Conservation (phyloP, 257 asterid species). For the Orobanche coerulescens region DNA sequence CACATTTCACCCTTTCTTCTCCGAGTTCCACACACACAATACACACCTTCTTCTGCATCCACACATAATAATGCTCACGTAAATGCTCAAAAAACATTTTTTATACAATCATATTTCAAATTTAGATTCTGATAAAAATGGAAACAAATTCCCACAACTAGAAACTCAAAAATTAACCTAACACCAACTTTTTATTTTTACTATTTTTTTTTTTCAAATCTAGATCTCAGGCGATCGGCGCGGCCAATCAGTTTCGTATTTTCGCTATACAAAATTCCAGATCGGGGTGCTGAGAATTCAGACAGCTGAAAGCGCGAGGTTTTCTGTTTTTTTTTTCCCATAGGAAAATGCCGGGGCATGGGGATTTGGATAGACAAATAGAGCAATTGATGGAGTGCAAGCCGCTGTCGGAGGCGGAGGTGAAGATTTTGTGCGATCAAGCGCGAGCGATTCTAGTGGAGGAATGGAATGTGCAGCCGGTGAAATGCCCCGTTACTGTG, state of each 20-base stretch:
- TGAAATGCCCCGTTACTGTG: slow-evolving; percentile 91
- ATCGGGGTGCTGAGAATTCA: slow-evolving; percentile 30
- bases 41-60: slow-evolving; percentile 17
- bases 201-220: slow-evolving; percentile 17
- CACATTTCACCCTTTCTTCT: slow-evolving; percentile 28
- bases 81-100: slow-evolving; percentile 14
- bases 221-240: slow-evolving; percentile 42
- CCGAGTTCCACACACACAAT: slow-evolving; percentile 6
- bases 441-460: slow-evolving; percentile 88
- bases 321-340: neutral
- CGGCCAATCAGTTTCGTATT: slow-evolving; percentile 15
- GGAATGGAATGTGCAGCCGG: slow-evolving; percentile 98
- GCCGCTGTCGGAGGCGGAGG: slow-evolving; percentile 82
- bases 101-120: slow-evolving; percentile 19
- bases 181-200: slow-evolving; percentile 9
- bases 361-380: slow-evolving; percentile 87
- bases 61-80: neutral
- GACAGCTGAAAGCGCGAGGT: slow-evolving; percentile 23
- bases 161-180: slow-evolving; percentile 18
- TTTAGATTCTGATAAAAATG: slow-evolving; percentile 25
- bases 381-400: slow-evolving; percentile 95
- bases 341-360: slow-evolving; percentile 73
- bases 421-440: slow-evolving; percentile 75
- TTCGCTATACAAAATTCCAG: slow-evolving; percentile 24
- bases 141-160: slow-evolving; percentile 28